phyloP scores from a whole-genome alignment of 352 stramenopile genomes.

The Lagenidium sp. region DNA sequence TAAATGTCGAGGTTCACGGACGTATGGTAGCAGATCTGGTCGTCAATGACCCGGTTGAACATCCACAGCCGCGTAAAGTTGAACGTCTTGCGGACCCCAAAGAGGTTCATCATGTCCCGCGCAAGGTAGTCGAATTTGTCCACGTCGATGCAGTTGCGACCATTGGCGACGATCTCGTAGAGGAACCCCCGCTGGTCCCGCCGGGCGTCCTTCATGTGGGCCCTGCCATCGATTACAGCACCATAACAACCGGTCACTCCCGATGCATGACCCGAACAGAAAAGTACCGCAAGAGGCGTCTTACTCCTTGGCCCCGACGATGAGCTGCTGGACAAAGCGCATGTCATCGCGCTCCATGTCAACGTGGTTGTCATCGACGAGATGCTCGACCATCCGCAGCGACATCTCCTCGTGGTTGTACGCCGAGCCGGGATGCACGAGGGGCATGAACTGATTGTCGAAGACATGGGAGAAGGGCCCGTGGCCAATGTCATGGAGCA shows the following conservation, averaged over 20 bases:
- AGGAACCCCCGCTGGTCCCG: slow-evolving; percentile 61
- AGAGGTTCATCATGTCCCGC: slow-evolving; percentile 81
- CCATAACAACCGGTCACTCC: no score
- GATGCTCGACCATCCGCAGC: slow-evolving; percentile 66
- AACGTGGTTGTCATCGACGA: slow-evolving; percentile 77
- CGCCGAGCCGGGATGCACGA: slow-evolving; percentile 18
- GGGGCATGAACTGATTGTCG: slow-evolving; percentile 86
- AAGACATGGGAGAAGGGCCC: slow-evolving; percentile 96
- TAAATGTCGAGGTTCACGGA: slow-evolving; percentile 85
- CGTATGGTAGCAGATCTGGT: slow-evolving; percentile 87
- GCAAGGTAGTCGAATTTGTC: slow-evolving; percentile 91
- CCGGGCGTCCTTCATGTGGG: slow-evolving; percentile 28
- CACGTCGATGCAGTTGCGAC: slow-evolving; percentile 86
- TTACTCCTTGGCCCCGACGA: slow-evolving; percentile 70
- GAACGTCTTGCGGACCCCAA: slow-evolving; percentile 69
- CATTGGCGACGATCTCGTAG: slow-evolving; percentile 90
- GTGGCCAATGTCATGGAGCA: slow-evolving; percentile 89
- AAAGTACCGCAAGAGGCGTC: no score
- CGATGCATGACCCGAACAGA: no score
- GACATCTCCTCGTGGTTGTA: slow-evolving; percentile 86
- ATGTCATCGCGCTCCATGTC: slow-evolving; percentile 58
- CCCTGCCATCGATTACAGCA: no score
- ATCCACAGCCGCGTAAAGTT: slow-evolving; percentile 70
- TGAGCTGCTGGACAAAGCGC: slow-evolving; percentile 72
- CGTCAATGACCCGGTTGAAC: slow-evolving; percentile 80